Conservation (phyloP, 2,329 filamentous ascomycete genomes). For the Chrysoporthe deuterocubensis region DNA sequence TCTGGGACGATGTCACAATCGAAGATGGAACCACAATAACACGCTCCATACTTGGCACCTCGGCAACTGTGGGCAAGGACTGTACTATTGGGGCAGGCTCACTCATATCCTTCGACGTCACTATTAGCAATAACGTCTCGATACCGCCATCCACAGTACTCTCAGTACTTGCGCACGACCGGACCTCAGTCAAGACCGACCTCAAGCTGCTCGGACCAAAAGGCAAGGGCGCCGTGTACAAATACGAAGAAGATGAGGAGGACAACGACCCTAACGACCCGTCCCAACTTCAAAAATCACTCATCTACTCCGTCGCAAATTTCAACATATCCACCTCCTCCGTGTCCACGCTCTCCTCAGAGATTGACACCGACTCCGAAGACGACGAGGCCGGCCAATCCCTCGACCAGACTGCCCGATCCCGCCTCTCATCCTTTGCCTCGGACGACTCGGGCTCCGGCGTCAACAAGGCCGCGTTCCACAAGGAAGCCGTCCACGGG, state of each 20-base stretch:
- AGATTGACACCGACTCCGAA: constrained; percentile 63
- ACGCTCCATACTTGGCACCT: constrained; percentile 76
- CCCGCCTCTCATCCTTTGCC: constrained; percentile 71
- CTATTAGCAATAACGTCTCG: constrained; percentile 65
- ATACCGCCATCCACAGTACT: constrained; percentile 43
- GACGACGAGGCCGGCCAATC: constrained; percentile 53
- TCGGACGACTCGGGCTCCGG: constrained; percentile 65
- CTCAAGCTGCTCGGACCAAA: constrained; percentile 50
- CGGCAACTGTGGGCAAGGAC: constrained; percentile 70
- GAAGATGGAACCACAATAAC: constrained; percentile 74
- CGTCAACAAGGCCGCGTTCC: constrained; percentile 64
- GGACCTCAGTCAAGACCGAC: constrained; percentile 46
- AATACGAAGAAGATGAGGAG: constrained; percentile 51
- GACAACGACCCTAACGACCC: constrained; percentile 49
- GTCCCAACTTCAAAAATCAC: constrained; percentile 55
- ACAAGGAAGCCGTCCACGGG: constrained; percentile 83
- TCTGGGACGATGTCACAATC: constrained; percentile 85
- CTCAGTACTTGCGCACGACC: constrained; percentile 44
- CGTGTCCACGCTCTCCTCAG: constrained; percentile 65
- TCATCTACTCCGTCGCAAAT: constrained; percentile 58
- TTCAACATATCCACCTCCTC: constrained; percentile 59
- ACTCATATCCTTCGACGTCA: constrained; percentile 79
- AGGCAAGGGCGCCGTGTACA: constrained; percentile 56
- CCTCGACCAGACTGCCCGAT: constrained; percentile 45
- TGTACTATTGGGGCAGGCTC: constrained; percentile 73